phyloP scores from a whole-genome alignment of 192 early-diverging fungal species.

The Jimgerdemannia flammicorona region DNA sequence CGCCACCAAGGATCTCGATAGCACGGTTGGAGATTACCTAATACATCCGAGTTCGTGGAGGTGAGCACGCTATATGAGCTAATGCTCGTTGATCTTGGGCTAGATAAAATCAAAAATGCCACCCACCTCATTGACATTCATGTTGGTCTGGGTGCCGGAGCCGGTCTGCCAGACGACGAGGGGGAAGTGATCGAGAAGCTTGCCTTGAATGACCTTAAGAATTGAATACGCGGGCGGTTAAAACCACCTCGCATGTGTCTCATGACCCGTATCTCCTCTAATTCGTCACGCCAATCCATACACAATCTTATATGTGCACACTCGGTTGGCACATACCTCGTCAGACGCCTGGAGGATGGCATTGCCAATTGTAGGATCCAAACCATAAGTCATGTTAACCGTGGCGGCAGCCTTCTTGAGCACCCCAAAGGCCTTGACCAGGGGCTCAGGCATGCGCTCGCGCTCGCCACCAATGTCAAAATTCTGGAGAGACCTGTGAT shows the following conservation, averaged over 20 bases:
- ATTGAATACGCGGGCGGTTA: background rate
- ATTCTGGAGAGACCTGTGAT: constrained; percentile 82
- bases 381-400: constrained; percentile 90
- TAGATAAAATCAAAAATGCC: background rate
- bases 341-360: constrained; percentile 88
- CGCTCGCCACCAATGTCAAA: constrained; percentile 93
- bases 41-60: background rate
- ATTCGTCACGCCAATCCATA: no score
- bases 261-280: no score
- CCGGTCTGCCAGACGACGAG: constrained; percentile 99
- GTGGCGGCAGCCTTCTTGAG: constrained; percentile 94
- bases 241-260: no score
- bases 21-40: constrained; percentile 98
- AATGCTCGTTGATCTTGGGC: no score
- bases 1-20: constrained; percentile 88
- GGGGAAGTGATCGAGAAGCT: constrained; percentile 94
- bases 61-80: no score
- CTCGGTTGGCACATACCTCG: constrained; percentile 55
- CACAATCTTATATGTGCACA: no score
- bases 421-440: constrained; percentile 94
- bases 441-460: constrained; percentile 93
- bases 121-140: constrained; percentile 84
- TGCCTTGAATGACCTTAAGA: constrained; percentile 79
- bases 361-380: constrained; percentile 77
- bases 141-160: constrained; percentile 98